phyloP scores from a whole-genome alignment of 192 early-diverging fungal genomes.

The Phycomyces nitens region DNA sequence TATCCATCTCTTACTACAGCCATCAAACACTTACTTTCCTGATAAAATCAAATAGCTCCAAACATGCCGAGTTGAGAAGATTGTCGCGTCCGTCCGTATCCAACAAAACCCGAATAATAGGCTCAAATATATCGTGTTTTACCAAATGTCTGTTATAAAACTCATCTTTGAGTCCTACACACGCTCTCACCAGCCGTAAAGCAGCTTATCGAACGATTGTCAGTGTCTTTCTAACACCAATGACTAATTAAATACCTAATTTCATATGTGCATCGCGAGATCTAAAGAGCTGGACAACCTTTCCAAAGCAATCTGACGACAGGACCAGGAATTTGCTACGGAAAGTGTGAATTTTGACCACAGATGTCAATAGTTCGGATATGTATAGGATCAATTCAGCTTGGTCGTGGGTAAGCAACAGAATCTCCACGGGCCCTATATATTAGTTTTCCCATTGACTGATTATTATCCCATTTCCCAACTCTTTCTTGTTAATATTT shows the following conservation, averaged over 20 bases:
- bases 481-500: neutral
- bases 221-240: neutral
- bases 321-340: slow-evolving; percentile 77
- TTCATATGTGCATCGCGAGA: slow-evolving; percentile 66
- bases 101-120: slow-evolving; percentile 59
- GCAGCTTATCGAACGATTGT: slow-evolving; percentile 53
- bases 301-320: slow-evolving; percentile 55
- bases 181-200: slow-evolving; percentile 72
- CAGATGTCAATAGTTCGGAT: slow-evolving; percentile 77
- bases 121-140: slow-evolving; percentile 68
- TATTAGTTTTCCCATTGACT: neutral
- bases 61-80: slow-evolving; percentile 83
- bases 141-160: slow-evolving; percentile 77
- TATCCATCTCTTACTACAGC: slow-evolving; percentile 10
- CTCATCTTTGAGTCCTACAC: slow-evolving; percentile 78
- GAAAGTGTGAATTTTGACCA: slow-evolving; percentile 66
- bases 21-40: slow-evolving; percentile 45
- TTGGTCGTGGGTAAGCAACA: slow-evolving; percentile 24
- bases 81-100: slow-evolving; percentile 72
- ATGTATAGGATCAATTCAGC: slow-evolving; percentile 53
- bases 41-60: slow-evolving; percentile 86
- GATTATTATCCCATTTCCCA: slow-evolving; percentile 11
- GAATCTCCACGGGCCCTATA: slow-evolving; percentile 9
- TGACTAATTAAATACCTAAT: slow-evolving; percentile 48
- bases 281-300: slow-evolving; percentile 63